Conservation (phyloP, 441 rosid genomes). For the Sinapis alba region DNA sequence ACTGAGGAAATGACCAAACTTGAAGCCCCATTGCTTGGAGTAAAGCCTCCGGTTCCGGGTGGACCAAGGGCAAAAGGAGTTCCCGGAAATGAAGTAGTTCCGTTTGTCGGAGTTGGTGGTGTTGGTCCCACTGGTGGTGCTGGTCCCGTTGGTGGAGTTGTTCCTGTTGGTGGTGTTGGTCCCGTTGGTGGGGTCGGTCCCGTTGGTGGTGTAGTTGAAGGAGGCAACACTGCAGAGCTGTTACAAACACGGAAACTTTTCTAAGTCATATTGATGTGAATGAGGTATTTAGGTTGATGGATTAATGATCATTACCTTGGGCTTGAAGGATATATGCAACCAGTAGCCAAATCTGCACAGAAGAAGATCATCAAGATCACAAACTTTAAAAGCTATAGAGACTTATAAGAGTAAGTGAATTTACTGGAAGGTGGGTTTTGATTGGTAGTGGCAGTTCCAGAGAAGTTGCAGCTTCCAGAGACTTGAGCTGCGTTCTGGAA, state of each 20-base stretch:
- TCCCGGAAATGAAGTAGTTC: constrained; percentile 3
- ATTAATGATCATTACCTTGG: constrained; percentile 54
- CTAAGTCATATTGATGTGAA: not conserved
- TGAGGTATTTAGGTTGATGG: constrained; percentile 12
- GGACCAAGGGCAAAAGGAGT: constrained; percentile 52
- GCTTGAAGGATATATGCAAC: constrained; percentile 69
- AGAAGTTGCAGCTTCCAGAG: constrained; percentile 73
- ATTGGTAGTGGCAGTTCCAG: constrained; percentile 60
- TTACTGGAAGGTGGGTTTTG: constrained; percentile 62
- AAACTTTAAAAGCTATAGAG: not conserved
- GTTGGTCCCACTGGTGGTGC: not conserved
- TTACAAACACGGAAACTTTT: not conserved
- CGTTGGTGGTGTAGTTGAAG: constrained; percentile 33
- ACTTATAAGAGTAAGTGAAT: constrained; percentile 1
- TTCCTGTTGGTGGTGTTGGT: not conserved
- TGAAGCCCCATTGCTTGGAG: constrained; percentile 38
- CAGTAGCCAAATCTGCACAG: constrained; percentile 52
- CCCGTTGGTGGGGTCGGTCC: constrained; percentile 9
- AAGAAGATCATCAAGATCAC: constrained; percentile 12
- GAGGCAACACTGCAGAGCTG: constrained; percentile 52
- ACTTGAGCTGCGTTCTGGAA: constrained; percentile 73
- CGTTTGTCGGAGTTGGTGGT: constrained; percentile 32
- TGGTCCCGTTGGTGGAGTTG: not conserved
- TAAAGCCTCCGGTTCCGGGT: constrained; percentile 48
- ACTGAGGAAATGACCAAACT: constrained; percentile 36